Percentiles rank a stretch among this genome's conserved stretches.
Evolutionary conservation across 257 asterid species (phyloP).

Genomic region (Nicotiana otophora): DNA sequence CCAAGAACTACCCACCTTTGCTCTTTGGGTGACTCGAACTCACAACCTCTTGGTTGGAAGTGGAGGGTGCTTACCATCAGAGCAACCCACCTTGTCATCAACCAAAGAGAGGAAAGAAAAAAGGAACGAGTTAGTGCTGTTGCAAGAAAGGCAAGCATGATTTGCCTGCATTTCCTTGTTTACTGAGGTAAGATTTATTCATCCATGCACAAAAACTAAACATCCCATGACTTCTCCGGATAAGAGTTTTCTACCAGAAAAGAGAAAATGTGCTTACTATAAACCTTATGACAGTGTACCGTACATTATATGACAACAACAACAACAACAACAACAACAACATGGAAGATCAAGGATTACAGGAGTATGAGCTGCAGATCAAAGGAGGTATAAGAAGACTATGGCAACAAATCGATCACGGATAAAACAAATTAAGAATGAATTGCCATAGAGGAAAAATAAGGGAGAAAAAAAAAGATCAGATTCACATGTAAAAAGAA

Average conservation of each 20-base stretch:
- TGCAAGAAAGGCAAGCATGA: background rate
- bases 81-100: too few species aligned
- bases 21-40: too few species aligned
- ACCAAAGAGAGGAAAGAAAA: background rate
- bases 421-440: slow-evolving; percentile 6
- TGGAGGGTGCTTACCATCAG: too few species aligned
- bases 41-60: too few species aligned
- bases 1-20: too few species aligned
- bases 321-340: background rate
- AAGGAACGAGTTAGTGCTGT: background rate
- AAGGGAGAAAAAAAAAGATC: background rate
- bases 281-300: background rate
- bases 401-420: background rate
- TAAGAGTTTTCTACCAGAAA: background rate
- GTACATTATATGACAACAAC: background rate
- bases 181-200: background rate
- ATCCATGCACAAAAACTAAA: background rate
- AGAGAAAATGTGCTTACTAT: background rate
- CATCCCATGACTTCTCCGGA: background rate
- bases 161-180: background rate
- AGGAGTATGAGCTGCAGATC: background rate
- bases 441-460: background rate
- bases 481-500: background rate
- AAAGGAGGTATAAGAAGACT: background rate
- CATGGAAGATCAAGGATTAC: background rate